Conservation (phyloP, 1,284 basidiomycete species). For the Cutaneotrichosporon mucoides region DNA sequence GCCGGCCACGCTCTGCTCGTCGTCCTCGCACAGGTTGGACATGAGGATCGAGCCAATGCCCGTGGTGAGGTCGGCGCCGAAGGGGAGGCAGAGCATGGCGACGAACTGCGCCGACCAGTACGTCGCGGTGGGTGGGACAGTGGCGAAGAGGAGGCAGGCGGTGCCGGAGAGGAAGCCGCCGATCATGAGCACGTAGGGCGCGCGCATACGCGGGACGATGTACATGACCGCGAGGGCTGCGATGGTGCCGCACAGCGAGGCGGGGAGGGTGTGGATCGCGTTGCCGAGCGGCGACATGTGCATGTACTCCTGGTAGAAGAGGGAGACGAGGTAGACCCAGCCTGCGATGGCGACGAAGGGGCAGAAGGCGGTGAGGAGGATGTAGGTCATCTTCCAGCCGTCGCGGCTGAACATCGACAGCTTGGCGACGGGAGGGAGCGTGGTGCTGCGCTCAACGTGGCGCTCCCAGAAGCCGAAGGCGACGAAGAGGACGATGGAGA, state of each 20-base stretch:
- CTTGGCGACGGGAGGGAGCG: slow-evolving; percentile 29
- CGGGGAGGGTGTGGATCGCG: slow-evolving; percentile 23
- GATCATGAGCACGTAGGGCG: slow-evolving; percentile 25
- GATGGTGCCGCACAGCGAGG: slow-evolving; percentile 29
- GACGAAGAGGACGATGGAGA: slow-evolving; percentile 34
- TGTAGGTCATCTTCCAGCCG: slow-evolving; percentile 23
- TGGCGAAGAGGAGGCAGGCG: slow-evolving; percentile 32
- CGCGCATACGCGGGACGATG: slow-evolving; percentile 28
- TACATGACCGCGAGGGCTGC: slow-evolving; percentile 26
- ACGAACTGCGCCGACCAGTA: slow-evolving; percentile 41
- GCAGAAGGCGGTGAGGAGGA: slow-evolving; percentile 26
- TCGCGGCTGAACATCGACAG: slow-evolving; percentile 25
- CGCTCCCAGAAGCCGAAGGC: slow-evolving; percentile 36
- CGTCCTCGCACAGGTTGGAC: slow-evolving; percentile 33
- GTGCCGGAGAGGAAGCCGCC: slow-evolving; percentile 25
- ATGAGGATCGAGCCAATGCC: slow-evolving; percentile 36
- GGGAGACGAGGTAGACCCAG: slow-evolving; percentile 26
- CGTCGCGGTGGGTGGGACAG: slow-evolving; percentile 18
- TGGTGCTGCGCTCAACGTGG: slow-evolving; percentile 23
- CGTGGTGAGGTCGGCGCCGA: slow-evolving; percentile 34
- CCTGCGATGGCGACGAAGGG: slow-evolving; percentile 25
- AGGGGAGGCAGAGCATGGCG: slow-evolving; percentile 28
- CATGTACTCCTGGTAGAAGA: slow-evolving; percentile 29
- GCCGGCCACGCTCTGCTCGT: slow-evolving; percentile 36
- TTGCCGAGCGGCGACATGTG: slow-evolving; percentile 20